These are phyloP conservation scores for Vitis labrusca DNA, from an alignment of 164 flowering plant genomes.

Conservation along the genomic window DNA sequence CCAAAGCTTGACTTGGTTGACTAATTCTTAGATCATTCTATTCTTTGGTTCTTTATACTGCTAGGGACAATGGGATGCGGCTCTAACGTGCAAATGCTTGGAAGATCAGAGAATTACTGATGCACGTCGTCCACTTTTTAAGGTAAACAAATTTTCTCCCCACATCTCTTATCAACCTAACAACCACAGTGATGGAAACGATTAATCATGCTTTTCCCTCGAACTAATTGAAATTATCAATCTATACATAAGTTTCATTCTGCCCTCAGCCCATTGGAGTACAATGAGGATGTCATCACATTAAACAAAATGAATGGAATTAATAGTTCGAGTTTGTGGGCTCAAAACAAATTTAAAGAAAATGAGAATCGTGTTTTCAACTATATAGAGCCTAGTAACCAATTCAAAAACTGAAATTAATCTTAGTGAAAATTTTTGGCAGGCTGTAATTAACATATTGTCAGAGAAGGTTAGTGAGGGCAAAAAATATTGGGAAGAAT, in stretches of 20 bases:
- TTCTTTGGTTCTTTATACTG: background rate
- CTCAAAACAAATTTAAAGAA: too few species aligned
- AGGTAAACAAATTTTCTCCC: conserved; percentile 10
- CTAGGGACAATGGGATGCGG: conserved; percentile 32
- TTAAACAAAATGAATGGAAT: too few species aligned
- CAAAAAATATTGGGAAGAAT: conserved; percentile 8
- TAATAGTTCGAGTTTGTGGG: too few species aligned
- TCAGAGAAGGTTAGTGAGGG: background rate
- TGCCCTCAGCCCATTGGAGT: too few species aligned
- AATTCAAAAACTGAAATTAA: too few species aligned
- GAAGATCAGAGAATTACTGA: conserved; percentile 21
- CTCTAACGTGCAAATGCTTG: conserved; percentile 22
- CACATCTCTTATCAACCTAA: background rate
- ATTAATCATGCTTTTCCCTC: too few species aligned
- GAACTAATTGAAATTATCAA: too few species aligned
- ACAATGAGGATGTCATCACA: too few species aligned
- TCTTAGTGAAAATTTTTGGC: background rate
- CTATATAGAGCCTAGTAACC: too few species aligned
- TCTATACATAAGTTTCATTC: too few species aligned
- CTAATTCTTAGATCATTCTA: too few species aligned
- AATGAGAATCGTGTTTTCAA: too few species aligned
- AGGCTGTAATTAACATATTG: conserved; percentile 23
- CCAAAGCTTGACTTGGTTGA: background rate
- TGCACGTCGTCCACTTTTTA: conserved; percentile 37
- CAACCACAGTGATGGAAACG: background rate